Percentiles rank a stretch among this genome's conserved stretches.
phyloP scores from a whole-genome alignment of 495 filamentous ascomycete species.

The Lentithecium fluviatile region DNA sequence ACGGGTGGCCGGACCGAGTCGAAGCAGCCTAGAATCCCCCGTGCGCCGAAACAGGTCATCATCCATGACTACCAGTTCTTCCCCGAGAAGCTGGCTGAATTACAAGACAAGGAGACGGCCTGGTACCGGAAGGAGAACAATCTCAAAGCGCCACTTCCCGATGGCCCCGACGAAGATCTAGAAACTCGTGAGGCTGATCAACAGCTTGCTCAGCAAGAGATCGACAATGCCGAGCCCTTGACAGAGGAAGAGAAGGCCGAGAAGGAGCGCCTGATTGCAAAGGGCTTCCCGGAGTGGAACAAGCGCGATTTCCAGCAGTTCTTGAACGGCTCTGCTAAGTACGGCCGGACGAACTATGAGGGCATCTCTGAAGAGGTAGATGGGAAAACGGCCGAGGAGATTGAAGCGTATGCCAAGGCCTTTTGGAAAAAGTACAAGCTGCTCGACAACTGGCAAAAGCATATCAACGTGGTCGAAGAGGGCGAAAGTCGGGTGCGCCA shows the following conservation, averaged over 20 bases:
- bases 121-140: slow-evolving; percentile 93
- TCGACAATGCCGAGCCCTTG: slow-evolving; percentile 84
- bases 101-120: slow-evolving; percentile 95
- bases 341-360: slow-evolving; percentile 79
- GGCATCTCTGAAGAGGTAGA: slow-evolving; percentile 88
- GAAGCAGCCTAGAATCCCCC: slow-evolving; percentile 90
- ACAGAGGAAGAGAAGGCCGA: slow-evolving; percentile 86
- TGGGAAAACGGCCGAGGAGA: slow-evolving; percentile 79
- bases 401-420: slow-evolving; percentile 84
- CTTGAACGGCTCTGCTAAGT: slow-evolving; percentile 88
- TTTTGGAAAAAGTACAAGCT: slow-evolving; percentile 94
- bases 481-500: slow-evolving; percentile 88
- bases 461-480: slow-evolving; percentile 80
- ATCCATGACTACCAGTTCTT: slow-evolving; percentile 99
- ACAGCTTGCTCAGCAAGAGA: slow-evolving; percentile 82
- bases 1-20: slow-evolving; percentile 84
- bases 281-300: slow-evolving; percentile 94
- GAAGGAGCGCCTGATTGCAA: slow-evolving; percentile 73
- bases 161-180: slow-evolving; percentile 79
- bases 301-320: slow-evolving; percentile 98
- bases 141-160: slow-evolving; percentile 82
- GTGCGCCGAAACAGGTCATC: slow-evolving; percentile 86
- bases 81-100: slow-evolving; percentile 71
- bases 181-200: slow-evolving; percentile 84
- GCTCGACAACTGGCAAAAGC: slow-evolving; percentile 83